Percentiles rank a stretch among this genome's conserved stretches.
phyloP scores from a whole-genome alignment of 148 eudicot genomes.

The Selenicereus undatus region DNA sequence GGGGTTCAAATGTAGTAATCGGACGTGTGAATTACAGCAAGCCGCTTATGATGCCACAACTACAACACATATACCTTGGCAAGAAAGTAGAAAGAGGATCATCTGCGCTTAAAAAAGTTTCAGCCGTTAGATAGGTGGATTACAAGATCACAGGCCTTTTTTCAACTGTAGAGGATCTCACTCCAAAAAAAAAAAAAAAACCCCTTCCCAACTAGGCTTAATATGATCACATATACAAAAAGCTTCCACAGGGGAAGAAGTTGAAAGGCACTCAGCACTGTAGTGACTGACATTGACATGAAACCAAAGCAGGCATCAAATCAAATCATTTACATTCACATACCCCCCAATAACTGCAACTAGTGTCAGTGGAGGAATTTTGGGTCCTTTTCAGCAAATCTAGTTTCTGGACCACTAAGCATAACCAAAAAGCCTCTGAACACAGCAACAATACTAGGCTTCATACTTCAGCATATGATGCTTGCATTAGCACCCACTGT shows the following conservation, averaged over 20 bases:
- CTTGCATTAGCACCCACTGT: neutral
- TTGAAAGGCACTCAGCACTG: neutral
- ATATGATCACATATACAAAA: neutral
- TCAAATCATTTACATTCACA: neutral
- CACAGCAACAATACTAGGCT: neutral
- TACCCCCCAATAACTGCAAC: neutral
- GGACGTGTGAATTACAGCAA: too few relatives aligned
- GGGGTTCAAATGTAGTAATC: too few relatives aligned
- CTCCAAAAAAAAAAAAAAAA: too few relatives aligned
- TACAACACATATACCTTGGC: too few relatives aligned
- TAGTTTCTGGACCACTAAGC: neutral
- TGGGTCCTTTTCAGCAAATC: neutral
- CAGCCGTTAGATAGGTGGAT: too few relatives aligned
- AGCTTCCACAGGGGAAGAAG: neutral
- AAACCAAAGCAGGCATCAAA: neutral
- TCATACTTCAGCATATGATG: constrained; percentile 1
- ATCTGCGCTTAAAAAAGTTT: too few relatives aligned
- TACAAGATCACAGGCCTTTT: too few relatives aligned
- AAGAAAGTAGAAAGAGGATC: too few relatives aligned
- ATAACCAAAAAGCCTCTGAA: neutral
- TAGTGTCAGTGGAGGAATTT: neutral
- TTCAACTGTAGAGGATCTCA: too few relatives aligned
- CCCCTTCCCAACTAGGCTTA: neutral
- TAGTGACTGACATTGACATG: neutral
- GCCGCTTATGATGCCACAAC: too few relatives aligned